Percentiles rank a stretch among this genome's conserved stretches.
Evolutionary conservation across 257 asterid genomes (phyloP).

Genomic region (Solanum dulcamara): DNA sequence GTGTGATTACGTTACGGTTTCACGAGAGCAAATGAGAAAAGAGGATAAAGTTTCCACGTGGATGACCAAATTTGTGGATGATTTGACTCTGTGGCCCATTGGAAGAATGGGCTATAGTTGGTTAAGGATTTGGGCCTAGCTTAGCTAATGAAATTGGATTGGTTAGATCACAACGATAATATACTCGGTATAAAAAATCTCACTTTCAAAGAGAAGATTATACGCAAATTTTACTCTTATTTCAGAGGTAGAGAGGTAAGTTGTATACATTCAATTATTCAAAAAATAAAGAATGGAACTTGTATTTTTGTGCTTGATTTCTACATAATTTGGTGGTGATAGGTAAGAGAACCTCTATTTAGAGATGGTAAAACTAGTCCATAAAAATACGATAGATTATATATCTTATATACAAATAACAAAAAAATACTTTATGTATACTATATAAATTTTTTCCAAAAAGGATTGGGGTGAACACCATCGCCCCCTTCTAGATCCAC

Average conservation of each 20-base stretch:
- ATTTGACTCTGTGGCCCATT: neutral
- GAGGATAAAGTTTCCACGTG: slow-evolving; percentile 21
- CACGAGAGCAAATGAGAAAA: slow-evolving; percentile 21
- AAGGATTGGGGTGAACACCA: neutral
- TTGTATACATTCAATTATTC: neutral
- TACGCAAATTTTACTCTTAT: too few species aligned
- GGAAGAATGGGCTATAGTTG: neutral
- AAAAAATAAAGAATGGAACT: neutral
- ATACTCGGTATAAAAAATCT: too few species aligned
- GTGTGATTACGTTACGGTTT: neutral
- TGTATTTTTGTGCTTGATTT: neutral
- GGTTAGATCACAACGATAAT: neutral
- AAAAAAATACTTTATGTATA: too few species aligned
- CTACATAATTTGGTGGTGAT: neutral
- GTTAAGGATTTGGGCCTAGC: neutral
- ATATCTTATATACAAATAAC: too few species aligned
- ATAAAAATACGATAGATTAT: too few species aligned
- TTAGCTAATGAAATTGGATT: too few species aligned
- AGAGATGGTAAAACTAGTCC: neutral
- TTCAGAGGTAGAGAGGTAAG: too few species aligned
- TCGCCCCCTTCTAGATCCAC: neutral
- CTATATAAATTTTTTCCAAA: too few species aligned
- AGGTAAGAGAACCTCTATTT: neutral
- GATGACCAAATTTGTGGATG: neutral
- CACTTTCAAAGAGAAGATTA: too few species aligned